A percentile compares a stretch with the other conserved stretches of the same genome.
Evolutionary conservation across 139 green algal species (phyloP).

Genomic region (Chlorella sorokiniana): DNA sequence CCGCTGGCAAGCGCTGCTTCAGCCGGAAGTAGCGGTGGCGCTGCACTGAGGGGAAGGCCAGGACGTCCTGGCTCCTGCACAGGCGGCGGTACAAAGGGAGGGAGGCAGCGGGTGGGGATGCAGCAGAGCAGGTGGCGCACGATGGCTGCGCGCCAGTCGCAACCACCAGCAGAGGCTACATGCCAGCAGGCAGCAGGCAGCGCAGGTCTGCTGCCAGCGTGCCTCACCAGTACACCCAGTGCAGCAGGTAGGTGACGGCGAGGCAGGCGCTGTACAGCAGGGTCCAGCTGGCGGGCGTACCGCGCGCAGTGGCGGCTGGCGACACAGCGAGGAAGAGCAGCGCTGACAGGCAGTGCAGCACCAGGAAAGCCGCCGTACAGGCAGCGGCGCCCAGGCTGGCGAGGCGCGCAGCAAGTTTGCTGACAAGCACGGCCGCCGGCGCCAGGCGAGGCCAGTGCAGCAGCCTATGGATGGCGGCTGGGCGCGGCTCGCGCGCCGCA

Average conservation of each 20-base stretch:
- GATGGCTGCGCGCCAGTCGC: background rate
- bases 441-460: background rate
- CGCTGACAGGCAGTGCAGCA: conserved; percentile 14
- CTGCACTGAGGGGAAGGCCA: conserved; percentile 50
- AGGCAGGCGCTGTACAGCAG: conserved; percentile 27
- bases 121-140: background rate
- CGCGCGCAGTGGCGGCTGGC: background rate
- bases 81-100: background rate
- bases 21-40: conserved; percentile 55
- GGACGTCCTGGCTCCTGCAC: conserved; percentile 50
- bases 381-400: background rate
- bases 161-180: background rate
- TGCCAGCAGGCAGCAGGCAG: background rate
- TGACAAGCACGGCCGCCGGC: background rate
- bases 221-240: conserved; percentile 21
- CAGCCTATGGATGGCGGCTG: background rate
- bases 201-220: no score
- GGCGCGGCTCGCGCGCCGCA: background rate
- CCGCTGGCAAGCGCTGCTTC: conserved; percentile 33
- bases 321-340: background rate
- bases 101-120: background rate
- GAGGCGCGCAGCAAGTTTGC: conserved; percentile 7
- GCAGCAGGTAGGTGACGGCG: conserved; percentile 1
- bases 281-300: background rate
- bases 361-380: background rate